Base-by-base conservation (phyloP, 192 early-diverging fungal genomes). In the Coemansia sp. region DNA sequence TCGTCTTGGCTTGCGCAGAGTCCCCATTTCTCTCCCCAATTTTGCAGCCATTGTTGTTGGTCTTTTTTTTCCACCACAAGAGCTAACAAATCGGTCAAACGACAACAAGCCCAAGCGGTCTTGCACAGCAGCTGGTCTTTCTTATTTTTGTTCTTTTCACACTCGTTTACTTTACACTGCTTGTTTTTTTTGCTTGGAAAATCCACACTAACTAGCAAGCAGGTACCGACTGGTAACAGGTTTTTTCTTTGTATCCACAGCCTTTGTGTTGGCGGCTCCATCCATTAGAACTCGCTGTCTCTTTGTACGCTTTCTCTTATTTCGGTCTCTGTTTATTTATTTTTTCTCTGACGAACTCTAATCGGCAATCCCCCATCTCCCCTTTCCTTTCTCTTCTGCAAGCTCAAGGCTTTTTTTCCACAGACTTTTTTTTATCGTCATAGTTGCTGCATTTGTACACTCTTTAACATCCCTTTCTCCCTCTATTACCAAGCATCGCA, bases 121-220 rank as follows among this genome's bases (percentile, higher is more conserved):
- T 8, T 10, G 51, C 48, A 50, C 48, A 50, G 25, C 51, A 54
- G 14, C 51, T 20, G 51, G 22, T 7, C 57, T 68, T 68, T 67
- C 43, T 61, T 41, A 60, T 68, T 68, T 67, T 68, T 60, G 38
- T 38, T 20, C 14, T 32, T 12, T 41, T 61, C 8, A 12, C 39
- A 41, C 37, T 9, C 7, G 11, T 9, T 42, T 32, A 32, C 32
- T 50, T 2, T 17, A 16, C 5, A 6, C 25, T 22, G 22, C 11
- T 13, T 13, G 12, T 5, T 25, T 16, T 50, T 16, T 22, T 54
- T 25, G 51, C 32, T 32, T 54, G 51, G 22, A 54, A 54, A 54
- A 54, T 54, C 22, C 12, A 25, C 51, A 32, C 32, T 32, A 54
- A 54, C 32, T 32, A 54, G 19, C 51, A 54, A 54, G 13, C 16